Conservation (phyloP, 768 basidiomycete genomes). For the Podaxis pistillaris region DNA sequence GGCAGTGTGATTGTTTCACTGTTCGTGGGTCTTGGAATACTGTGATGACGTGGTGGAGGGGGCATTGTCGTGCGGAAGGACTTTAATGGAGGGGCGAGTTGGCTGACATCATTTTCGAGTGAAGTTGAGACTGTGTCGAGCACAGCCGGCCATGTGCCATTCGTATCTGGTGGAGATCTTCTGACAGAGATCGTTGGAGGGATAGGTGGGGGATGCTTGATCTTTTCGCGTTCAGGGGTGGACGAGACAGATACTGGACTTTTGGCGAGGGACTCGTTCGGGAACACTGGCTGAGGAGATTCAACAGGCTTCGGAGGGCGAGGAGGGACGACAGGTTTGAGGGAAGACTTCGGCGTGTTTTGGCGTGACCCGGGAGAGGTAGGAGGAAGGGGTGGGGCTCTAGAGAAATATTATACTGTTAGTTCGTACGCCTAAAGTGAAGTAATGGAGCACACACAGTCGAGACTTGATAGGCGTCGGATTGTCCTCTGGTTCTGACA, state of each 20-base stretch:
- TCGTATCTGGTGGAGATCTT: slow-evolving; percentile 6
- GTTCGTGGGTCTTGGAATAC: slow-evolving; percentile 15
- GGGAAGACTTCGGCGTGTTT: slow-evolving; percentile 17
- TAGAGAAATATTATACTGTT: not conserved
- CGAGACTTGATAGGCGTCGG: not conserved
- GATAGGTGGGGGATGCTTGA: slow-evolving; percentile 1
- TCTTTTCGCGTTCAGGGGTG: not conserved
- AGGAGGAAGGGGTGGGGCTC: not conserved
- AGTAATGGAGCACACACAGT: not conserved
- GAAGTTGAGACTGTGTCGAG: not conserved
- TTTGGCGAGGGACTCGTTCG: slow-evolving; percentile 10
- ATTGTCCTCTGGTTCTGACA: not conserved
- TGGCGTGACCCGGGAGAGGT: slow-evolving; percentile 14
- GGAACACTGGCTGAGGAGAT: slow-evolving; percentile 17
- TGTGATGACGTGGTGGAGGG: slow-evolving; percentile 26
- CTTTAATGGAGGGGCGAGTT: slow-evolving; percentile 13
- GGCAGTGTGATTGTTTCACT: slow-evolving; percentile 16
- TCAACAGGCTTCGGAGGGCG: slow-evolving; percentile 16
- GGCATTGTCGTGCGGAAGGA: slow-evolving; percentile 18
- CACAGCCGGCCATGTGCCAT: not conserved
- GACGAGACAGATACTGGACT: not conserved
- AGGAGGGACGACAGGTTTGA: slow-evolving; percentile 25
- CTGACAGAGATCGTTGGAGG: slow-evolving; percentile 25
- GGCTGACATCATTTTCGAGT: slow-evolving; percentile 14
- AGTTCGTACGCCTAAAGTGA: not conserved